A percentile compares a stretch with the other conserved stretches of the same genome.
Evolutionary conservation across 306 rosid genomes (phyloP).

Genomic region (Canavalia gladiata): DNA sequence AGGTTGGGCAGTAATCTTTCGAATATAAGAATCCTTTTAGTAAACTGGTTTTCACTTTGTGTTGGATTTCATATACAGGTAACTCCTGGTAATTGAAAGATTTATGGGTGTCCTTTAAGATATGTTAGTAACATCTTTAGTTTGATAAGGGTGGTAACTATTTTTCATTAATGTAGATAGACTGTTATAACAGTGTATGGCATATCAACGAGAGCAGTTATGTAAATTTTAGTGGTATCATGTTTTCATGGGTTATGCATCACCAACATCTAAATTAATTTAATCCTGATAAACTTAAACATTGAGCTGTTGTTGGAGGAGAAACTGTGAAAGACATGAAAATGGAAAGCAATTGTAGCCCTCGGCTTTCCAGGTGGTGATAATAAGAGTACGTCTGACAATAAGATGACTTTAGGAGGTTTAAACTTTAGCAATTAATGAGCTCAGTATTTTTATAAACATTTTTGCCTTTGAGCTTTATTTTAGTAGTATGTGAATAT

Average conservation of each 20-base stretch:
- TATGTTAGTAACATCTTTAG: constrained; percentile 6
- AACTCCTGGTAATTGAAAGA: constrained; percentile 19
- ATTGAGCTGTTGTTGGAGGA: constrained; percentile 25
- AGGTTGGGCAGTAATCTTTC: background rate
- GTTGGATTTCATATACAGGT: background rate
- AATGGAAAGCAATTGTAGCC: constrained; percentile 27
- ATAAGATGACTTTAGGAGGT: background rate
- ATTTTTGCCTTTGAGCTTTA: background rate
- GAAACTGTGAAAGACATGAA: constrained; percentile 5
- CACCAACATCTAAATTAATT: background rate
- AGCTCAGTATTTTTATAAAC: background rate
- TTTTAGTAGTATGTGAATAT: background rate
- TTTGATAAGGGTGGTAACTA: background rate
- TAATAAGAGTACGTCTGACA: background rate
- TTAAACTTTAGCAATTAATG: background rate
- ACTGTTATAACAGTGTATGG: background rate
- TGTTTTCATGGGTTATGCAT: background rate
- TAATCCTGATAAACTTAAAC: background rate
- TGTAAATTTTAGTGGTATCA: constrained; percentile 16
- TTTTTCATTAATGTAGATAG: background rate
- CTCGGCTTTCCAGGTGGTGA: background rate
- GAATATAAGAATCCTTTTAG: constrained; percentile 2
- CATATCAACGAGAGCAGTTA: background rate
- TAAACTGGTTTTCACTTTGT: background rate
- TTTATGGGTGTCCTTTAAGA: background rate